Base-by-base conservation (phyloP, 768 basidiomycete genomes). In the Sporobolomyces roseus region DNA sequence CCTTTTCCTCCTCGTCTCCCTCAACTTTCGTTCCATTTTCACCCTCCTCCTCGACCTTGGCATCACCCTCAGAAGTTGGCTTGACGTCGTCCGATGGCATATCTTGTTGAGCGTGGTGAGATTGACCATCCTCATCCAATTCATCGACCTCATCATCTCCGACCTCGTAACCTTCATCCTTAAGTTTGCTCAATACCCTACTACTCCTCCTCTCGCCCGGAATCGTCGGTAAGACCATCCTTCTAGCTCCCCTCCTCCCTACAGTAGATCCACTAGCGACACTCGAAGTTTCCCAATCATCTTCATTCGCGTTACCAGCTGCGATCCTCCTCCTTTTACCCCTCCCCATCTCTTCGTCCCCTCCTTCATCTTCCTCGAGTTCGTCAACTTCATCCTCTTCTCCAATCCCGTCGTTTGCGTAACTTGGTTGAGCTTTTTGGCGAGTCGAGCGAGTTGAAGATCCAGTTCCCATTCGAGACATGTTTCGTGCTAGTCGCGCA, bases 201-300 rank as follows among this genome's bases (percentile, higher is more conserved):
- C 55, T 52, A 27, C 56, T 60, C 50, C 65, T 52, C 30, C 65
- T 36, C 58, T 66, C 65, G 36, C 65, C 65, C 21, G 65, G 56
- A 25, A 60, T 53, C 7, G 19, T 4, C 21, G 65, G 65, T n/a
- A n/a, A n/a, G 6, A 23, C 19, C 32, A 17, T 19, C 12, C 58
- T 52, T 16, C 46, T 13, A 35, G 55, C 33, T 13, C 41, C 21
- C 16, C 56, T 29, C 6, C 65, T n/a, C 6, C 36, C 56, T 16
- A n/a, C 13, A 2, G 25, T 63, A 50, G 61, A 63, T 2, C 41
- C 62, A 32, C 52, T 45, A 27, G 50, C 55, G 30, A 58, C 49
- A 27, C 55, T 58, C 9, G 33, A 50, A 33, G 53, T 45, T 14
- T 65, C 63, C 60, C 60, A 50, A 50, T 51, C 61, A 30, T 51